phyloP scores from a whole-genome alignment of 1,139 yeast genomes.

The Geotrichum phurueaensis region DNA sequence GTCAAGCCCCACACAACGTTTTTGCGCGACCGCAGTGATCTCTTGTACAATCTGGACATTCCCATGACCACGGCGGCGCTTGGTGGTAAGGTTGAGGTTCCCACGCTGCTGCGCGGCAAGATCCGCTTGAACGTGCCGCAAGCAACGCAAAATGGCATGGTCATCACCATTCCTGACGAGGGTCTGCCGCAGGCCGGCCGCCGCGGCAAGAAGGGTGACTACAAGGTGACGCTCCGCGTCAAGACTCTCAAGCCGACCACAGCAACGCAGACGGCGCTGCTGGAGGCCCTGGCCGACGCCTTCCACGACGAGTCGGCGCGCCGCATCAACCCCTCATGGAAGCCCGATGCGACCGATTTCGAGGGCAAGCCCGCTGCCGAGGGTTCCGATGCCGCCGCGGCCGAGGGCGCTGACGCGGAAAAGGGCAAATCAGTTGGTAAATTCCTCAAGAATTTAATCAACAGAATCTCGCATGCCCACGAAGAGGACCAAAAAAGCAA shows the following conservation, averaged over 20 bases:
- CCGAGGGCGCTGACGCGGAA: constrained; percentile 15
- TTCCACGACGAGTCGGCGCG: constrained; percentile 74
- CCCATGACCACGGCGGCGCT: constrained; percentile 95
- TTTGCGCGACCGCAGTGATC: constrained; percentile 56
- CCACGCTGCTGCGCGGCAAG: constrained; percentile 71
- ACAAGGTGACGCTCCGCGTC: constrained; percentile 70
- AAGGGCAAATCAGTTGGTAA: constrained; percentile 18
- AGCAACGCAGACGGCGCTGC: constrained; percentile 83
- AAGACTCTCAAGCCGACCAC: constrained; percentile 68
- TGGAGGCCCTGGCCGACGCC: constrained; percentile 93
- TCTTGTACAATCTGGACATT: constrained; percentile 59
- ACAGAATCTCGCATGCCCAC: constrained; percentile 27
- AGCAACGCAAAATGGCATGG: constrained; percentile 77
- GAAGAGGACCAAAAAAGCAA: constrained; percentile 18
- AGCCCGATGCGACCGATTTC: constrained; percentile 19
- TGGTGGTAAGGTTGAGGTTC: constrained; percentile 85
- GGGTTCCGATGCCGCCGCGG: not conserved
- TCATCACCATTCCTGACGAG: constrained; percentile 71
- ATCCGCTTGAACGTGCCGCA: constrained; percentile 77
- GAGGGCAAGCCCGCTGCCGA: not conserved
- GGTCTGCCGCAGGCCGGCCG: constrained; percentile 79
- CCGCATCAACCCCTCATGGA: constrained; percentile 51
- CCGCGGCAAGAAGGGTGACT: constrained; percentile 48
- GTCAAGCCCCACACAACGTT: constrained; percentile 71
- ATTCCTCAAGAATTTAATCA: constrained; percentile 30